Evolutionary conservation across 1,284 basidiomycete species (phyloP), one percentile per base, ranked within the genome.

Genomic region (Dichomitus squalens): DNA sequence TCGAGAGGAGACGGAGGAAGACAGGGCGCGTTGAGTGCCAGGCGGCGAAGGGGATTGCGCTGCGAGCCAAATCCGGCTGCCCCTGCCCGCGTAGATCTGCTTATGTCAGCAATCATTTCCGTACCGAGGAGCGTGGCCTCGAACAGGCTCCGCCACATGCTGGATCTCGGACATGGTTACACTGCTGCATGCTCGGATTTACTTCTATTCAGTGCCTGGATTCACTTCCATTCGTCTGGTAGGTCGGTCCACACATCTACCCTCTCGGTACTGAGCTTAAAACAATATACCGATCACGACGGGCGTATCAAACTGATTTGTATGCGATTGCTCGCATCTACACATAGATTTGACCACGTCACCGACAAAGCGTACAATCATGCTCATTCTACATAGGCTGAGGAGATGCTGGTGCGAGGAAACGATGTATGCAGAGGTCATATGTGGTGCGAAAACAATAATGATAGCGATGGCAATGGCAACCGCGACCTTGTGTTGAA

Each of bases 51-150:
- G 29, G 11, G 29, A 31, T 11, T 31, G 29, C 29, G 29, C 29
- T 31, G 29, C 29, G n/a, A n/a, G n/a, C n/a, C n/a, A n/a, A n/a
- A n/a, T n/a, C n/a, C 27, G 23, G 41, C 9, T 29, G 16, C 20
- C 27, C 40, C 31, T 44, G 41, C 31, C 47, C 55, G 43, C 55
- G 38, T 40, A 63, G 58, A 60, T 63, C 58, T 57, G 61, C 38
- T 60, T 57, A 60, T 20, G 47, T 63, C 48, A 61, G 14, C 29
- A 6, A 9, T 21, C 54, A 21, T 48, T 50, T 33, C 8, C 46
- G 39, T 27, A 9, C 14, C 18, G 54, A 52, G 34, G 49, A 53
- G n/a, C 60, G 60, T 59, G 44, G 60, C 59, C n/a, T n/a, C n/a
- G n/a, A n/a, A n/a, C n/a, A n/a, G n/a, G n/a, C n/a, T n/a, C n/a